Percentiles rank a stretch among this genome's conserved stretches.
phyloP scores from a whole-genome alignment of 1,284 basidiomycete species.

The Trametes sp. region DNA sequence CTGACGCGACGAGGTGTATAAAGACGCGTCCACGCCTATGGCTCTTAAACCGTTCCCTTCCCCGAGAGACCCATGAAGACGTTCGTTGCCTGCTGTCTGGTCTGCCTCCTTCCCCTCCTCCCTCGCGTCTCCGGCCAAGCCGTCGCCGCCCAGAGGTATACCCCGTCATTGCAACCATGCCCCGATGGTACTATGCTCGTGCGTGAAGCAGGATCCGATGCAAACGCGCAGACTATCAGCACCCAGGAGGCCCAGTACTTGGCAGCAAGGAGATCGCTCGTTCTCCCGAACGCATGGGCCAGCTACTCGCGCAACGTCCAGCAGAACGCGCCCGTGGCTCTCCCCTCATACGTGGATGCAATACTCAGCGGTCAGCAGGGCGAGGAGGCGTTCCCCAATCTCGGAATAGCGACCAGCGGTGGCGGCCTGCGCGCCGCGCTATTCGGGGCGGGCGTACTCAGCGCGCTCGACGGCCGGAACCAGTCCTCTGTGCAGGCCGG shows the following conservation, averaged over 20 bases:
- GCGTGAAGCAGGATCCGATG: constrained; percentile 29
- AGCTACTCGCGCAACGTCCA: constrained; percentile 45
- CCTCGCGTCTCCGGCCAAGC: not conserved
- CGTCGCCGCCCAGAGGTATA: constrained; percentile 20
- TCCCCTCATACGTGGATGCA: constrained; percentile 46
- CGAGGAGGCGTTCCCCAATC: constrained; percentile 40
- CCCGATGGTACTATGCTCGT: constrained; percentile 32
- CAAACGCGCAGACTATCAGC: constrained; percentile 35
- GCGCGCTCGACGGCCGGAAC: constrained; percentile 59
- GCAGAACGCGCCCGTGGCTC: not conserved
- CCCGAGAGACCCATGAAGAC: not conserved
- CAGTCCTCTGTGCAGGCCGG: constrained; percentile 48
- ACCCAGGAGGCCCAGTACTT: constrained; percentile 38
- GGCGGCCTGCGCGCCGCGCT: constrained; percentile 57
- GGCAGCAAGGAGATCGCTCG: constrained; percentile 23
- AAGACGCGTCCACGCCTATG: not conserved
- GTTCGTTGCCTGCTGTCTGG: not conserved
- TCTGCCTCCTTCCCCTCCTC: not conserved
- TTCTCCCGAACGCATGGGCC: constrained; percentile 41
- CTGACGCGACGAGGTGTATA: not conserved
- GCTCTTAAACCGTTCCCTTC: not conserved
- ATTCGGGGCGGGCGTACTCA: constrained; percentile 58
- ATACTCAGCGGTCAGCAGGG: constrained; percentile 41
- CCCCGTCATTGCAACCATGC: constrained; percentile 33
- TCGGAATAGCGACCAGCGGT: constrained; percentile 55